Evolutionary conservation across 345 rosid species (phyloP), one percentile per base, ranked within the genome.

Genomic region (Gynandropsis gynandra): DNA sequence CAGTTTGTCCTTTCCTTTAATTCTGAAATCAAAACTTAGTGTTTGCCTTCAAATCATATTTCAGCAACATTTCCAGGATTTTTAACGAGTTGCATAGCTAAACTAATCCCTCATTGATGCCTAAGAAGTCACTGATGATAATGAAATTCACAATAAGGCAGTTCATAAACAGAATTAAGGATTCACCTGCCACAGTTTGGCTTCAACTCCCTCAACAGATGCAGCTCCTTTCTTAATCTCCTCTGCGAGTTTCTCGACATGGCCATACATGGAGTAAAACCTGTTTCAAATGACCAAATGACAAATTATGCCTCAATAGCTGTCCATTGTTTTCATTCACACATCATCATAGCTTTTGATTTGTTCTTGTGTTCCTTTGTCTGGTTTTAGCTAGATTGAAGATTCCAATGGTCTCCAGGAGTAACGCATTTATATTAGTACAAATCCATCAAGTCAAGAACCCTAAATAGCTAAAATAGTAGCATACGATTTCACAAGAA

Each of bases 251-350:
- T 67, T 83, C 81, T 81, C 89, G 18, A 89, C 95, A 62, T 89
- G 97, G 19, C 97, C 97, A 36, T 89, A 86, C 97, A 85, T 89
- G 67, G 97, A 85, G 73, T 89, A 85, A 77, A 85, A 89, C 74
- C 97, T 89, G 70, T 24, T 24, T 2, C 29, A 24, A 24, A 24
- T n/a, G 29, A 24, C 5, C 29, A 24, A 24, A 24, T 24, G 29
- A 2, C 5, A 49, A 55, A 9, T 64, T 42, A 24, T 24, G 29
- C 5, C 29, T 24, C 29, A 5, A 24, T 2, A 5, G 29, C 29
- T 24, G 29, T 24, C 5, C 29, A 24, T 5, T 24, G 29, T 24
- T 24, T 5, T 2, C 29, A 24, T 5, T 2, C 29, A 24, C 29
- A 24, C 29, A 24, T 24, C 2, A 24, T 2, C 29, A 24, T 2